phyloP scores from a whole-genome alignment of 257 asterid genomes.

The Anisodus acutangulus region DNA sequence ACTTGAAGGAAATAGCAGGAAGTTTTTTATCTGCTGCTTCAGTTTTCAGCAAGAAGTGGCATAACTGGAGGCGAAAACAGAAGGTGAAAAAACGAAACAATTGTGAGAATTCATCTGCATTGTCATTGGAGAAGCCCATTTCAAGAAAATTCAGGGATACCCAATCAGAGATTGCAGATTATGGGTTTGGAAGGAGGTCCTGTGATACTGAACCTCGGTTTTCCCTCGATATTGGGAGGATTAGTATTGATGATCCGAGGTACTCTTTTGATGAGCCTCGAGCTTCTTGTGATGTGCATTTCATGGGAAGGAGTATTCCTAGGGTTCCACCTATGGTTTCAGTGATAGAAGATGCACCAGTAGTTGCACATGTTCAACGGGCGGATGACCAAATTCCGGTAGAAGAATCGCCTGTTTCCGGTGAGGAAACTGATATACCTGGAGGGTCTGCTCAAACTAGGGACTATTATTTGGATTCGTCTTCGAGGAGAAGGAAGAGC shows the following conservation, averaged over 20 bases:
- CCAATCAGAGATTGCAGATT: slow-evolving; percentile 87
- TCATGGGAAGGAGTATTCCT: slow-evolving; percentile 66
- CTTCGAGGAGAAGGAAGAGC: slow-evolving; percentile 84
- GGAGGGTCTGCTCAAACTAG: slow-evolving; percentile 83
- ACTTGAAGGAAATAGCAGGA: slow-evolving; percentile 49
- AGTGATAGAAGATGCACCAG: slow-evolving; percentile 69
- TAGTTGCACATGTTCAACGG: slow-evolving; percentile 43
- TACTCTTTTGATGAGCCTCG: slow-evolving; percentile 87
- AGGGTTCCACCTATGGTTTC: slow-evolving; percentile 78
- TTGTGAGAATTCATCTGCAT: slow-evolving; percentile 48
- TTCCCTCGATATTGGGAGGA: slow-evolving; percentile 81
- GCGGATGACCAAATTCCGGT: slow-evolving; percentile 71
- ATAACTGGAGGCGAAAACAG: slow-evolving; percentile 82
- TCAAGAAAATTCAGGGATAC: slow-evolving; percentile 73
- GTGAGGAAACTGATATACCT: slow-evolving; percentile 56
- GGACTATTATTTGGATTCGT: slow-evolving; percentile 77
- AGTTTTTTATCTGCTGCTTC: slow-evolving; percentile 81
- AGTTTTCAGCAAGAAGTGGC: slow-evolving; percentile 91
- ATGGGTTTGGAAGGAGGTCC: slow-evolving; percentile 84
- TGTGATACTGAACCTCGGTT: slow-evolving; percentile 83
- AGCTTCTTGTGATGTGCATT: slow-evolving; percentile 85
- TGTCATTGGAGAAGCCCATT: slow-evolving; percentile 74
- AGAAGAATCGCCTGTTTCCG: slow-evolving; percentile 48
- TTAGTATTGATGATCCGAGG: slow-evolving; percentile 78
- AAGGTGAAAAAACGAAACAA: slow-evolving; percentile 63